Percentiles rank a stretch among this genome's conserved stretches.
Evolutionary conservation across 2,329 filamentous ascomycete species (phyloP).

Genomic region (Aphanoascus verrucosus): DNA sequence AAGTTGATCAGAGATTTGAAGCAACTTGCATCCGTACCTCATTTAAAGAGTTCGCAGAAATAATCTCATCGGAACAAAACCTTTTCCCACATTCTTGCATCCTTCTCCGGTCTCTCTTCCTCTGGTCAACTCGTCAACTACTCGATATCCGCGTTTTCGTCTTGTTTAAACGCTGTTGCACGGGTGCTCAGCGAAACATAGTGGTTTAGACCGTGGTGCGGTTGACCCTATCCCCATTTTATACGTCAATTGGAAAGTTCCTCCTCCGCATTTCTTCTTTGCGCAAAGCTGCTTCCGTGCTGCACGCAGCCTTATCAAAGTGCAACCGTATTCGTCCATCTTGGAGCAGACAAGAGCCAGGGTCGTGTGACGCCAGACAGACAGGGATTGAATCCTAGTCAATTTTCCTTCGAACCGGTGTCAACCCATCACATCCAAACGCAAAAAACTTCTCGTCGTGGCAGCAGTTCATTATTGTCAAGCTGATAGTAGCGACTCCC

Average conservation of each 20-base stretch:
- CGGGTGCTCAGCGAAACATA: background rate
- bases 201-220: too few species aligned
- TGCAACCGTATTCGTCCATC: background rate
- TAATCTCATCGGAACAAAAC: background rate
- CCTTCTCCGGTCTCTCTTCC: background rate
- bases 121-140: background rate
- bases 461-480: background rate
- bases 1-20: background rate
- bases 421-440: background rate
- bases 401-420: background rate
- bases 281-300: background rate
- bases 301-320: background rate
- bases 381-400: constrained; percentile 1
- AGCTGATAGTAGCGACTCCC: constrained; percentile 6
- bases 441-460: background rate
- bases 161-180: background rate
- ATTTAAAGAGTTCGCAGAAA: background rate
- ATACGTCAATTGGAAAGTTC: background rate
- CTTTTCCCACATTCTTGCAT: background rate
- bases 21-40: background rate
- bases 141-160: background rate
- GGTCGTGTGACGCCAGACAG: background rate
- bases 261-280: background rate
- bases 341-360: background rate
- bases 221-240: background rate